These are phyloP conservation scores for Lichtheimia hyalospora DNA, from an alignment of 371 early-diverging fungal genomes.

Conservation along the genomic window DNA sequence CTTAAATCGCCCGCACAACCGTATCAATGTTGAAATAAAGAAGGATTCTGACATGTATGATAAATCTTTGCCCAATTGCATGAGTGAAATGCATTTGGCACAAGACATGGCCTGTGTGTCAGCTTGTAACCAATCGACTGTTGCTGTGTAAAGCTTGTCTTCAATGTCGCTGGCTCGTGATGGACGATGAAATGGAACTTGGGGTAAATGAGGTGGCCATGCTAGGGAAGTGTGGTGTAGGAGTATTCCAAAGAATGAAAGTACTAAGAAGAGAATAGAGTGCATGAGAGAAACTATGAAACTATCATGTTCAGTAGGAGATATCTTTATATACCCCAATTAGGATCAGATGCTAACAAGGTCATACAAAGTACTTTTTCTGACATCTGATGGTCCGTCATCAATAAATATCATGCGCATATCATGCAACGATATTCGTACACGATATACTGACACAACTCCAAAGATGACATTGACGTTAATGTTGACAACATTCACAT, in stretches of 20 bases:
- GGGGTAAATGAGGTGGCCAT: slow-evolving; percentile 1
- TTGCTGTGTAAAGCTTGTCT: slow-evolving; percentile 15
- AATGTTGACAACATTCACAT: too few relatives aligned
- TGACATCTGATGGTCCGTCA: too few relatives aligned
- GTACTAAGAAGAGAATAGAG: slow-evolving; percentile 1
- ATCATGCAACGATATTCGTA: too few relatives aligned
- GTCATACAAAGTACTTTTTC: too few relatives aligned
- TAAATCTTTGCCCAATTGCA: slow-evolving; percentile 35
- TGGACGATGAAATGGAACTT: slow-evolving; percentile 8
- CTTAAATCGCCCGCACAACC: slow-evolving; percentile 31
- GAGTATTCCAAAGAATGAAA: slow-evolving; percentile 3
- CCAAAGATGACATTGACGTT: too few relatives aligned
- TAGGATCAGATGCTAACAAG: too few relatives aligned
- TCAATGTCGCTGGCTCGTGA: background rate
- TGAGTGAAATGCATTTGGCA: slow-evolving; percentile 34
- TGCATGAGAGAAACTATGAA: slow-evolving; percentile 1
- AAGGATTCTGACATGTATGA: slow-evolving; percentile 36
- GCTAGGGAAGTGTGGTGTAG: slow-evolving; percentile 1
- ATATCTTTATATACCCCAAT: too few relatives aligned
- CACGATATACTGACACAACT: too few relatives aligned
- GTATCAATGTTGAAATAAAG: slow-evolving; percentile 26
- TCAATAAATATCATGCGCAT: too few relatives aligned
- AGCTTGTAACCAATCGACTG: slow-evolving; percentile 20
- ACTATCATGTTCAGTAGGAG: too few relatives aligned
- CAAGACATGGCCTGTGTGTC: slow-evolving; percentile 28